Evolutionary conservation across 2,329 filamentous ascomycete genomes (phyloP), one percentile per base, ranked within the genome.

Genomic region (Talaromyces sp.): DNA sequence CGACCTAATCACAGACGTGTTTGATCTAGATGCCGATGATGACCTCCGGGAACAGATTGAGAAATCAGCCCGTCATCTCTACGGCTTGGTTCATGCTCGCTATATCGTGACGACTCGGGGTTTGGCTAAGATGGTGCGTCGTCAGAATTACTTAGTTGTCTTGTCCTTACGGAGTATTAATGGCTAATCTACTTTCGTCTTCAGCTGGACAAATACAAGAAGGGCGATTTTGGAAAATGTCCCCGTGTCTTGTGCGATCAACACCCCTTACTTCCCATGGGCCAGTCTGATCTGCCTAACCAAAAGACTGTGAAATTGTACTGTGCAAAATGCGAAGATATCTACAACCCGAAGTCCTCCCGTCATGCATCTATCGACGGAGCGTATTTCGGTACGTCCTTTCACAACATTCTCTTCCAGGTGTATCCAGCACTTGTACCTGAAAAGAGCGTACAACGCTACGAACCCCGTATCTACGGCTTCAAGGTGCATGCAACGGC

Each of bases 381-480:
- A 63, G 94, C 94, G 63, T 99, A 97, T 81, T 99, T 99, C 66
- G 94, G 94, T 66, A 92, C 93, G 50, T 96, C 90, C 2, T 99
- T 99, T 81, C 93, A 97, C 81, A 97, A 97, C 77, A 97, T 99
- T 75, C 85, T 99, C 62, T 97, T 99, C 80, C 94, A 99, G 75
- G 94, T 99, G 57, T 97, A 97, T 73, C 93, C 94, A 5, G 86
- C 89, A 22, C 82, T 99, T 66, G 85, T 95, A 53, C 94, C 94
- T 2, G 80, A 85, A 64, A 99, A 97, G 81, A 91, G 85, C 66
- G 81, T 86, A 62, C 86, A 91, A 63, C 85, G 94, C 64, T 97
- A 97, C 75, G 84, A 93, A 58, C 94, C 94, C 22, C 85, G 89
- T 59, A 88, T 96, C 61, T 99, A 94, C 73, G 94, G 94, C 35